These are phyloP conservation scores for Thelonectria discophora DNA, from an alignment of 2,329 filamentous ascomycete genomes.

Conservation along the genomic window DNA sequence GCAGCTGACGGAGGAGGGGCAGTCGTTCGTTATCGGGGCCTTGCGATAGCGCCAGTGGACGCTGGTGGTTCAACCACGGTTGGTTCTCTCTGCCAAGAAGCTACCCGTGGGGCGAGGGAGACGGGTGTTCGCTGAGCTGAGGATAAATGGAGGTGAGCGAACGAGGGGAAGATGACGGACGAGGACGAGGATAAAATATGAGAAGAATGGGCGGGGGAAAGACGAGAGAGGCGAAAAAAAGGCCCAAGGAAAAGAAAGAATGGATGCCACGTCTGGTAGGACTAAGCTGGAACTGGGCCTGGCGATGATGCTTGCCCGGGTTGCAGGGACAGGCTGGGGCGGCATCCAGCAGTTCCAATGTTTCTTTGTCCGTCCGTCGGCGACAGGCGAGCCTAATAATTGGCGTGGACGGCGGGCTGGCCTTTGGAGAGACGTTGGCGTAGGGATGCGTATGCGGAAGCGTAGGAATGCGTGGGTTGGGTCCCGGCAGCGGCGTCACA, in stretches of 20 bases:
- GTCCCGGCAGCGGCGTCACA: constrained; percentile 18
- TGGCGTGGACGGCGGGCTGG: constrained; percentile 17
- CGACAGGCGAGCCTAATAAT: constrained; percentile 15
- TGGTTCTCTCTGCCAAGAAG: constrained; percentile 35
- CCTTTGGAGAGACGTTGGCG: constrained; percentile 15
- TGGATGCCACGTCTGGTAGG: constrained; percentile 42
- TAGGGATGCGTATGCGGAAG: constrained; percentile 3
- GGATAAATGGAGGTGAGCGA: constrained; percentile 5
- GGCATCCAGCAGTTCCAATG: constrained; percentile 35
- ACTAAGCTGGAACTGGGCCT: constrained; percentile 31
- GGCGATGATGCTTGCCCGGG: constrained; percentile 39
- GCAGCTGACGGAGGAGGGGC: constrained; percentile 35
- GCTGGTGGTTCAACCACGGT: constrained; percentile 40
- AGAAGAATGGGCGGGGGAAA: constrained; percentile 11
- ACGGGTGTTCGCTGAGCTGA: constrained; percentile 11
- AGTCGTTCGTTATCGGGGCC: constrained; percentile 40
- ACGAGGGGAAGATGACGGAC: constrained; percentile 20
- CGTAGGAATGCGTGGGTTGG: background rate
- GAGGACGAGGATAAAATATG: constrained; percentile 25
- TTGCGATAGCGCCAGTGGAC: constrained; percentile 43
- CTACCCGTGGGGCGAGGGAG: constrained; percentile 28
- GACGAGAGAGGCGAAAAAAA: constrained; percentile 26
- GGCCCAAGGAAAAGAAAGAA: constrained; percentile 30
- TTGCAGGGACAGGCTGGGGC: constrained; percentile 39
- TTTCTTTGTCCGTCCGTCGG: constrained; percentile 35